phyloP scores from a whole-genome alignment of 2,329 filamentous ascomycete genomes.

The Penicillium sclerotigenum region DNA sequence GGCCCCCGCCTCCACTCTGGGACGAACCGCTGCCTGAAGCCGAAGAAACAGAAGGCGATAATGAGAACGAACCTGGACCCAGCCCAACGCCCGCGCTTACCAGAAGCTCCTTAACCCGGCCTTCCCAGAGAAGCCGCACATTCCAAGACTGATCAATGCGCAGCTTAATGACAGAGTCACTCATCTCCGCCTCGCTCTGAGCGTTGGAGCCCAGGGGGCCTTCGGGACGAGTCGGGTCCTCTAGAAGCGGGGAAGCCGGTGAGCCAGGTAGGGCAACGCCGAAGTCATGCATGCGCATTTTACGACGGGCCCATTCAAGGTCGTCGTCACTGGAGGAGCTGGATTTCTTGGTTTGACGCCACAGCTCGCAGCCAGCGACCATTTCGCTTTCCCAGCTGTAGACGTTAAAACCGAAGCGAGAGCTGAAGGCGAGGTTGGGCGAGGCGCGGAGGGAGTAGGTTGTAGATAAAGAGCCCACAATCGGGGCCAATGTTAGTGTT shows the following conservation, averaged over 20 bases:
- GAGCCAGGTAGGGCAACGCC: constrained; percentile 19
- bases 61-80: constrained; percentile 52
- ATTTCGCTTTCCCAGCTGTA: constrained; percentile 97
- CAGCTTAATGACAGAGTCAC: constrained; percentile 84
- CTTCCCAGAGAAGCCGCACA: constrained; percentile 87
- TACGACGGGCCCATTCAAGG: constrained; percentile 42
- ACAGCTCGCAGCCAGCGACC: constrained; percentile 87
- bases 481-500: constrained; percentile 85
- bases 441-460: constrained; percentile 90
- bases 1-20: constrained; percentile 26
- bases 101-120: constrained; percentile 83
- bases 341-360: constrained; percentile 57
- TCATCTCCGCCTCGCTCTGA: constrained; percentile 57
- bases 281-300: constrained; percentile 32
- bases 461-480: constrained; percentile 90
- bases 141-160: constrained; percentile 83
- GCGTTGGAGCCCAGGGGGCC: constrained; percentile 2
- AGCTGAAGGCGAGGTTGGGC: constrained; percentile 77
- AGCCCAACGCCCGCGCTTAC: constrained; percentile 87
- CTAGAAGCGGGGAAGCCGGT: constrained; percentile 16
- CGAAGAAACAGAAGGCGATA: constrained; percentile 25
- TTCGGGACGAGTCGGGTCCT: constrained; percentile 16
- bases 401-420: constrained; percentile 93
- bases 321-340: constrained; percentile 42
- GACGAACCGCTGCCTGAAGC: constrained; percentile 24